Base-by-base conservation (phyloP, 495 filamentous ascomycete species). In the Hypomontagnella monticulosa region DNA sequence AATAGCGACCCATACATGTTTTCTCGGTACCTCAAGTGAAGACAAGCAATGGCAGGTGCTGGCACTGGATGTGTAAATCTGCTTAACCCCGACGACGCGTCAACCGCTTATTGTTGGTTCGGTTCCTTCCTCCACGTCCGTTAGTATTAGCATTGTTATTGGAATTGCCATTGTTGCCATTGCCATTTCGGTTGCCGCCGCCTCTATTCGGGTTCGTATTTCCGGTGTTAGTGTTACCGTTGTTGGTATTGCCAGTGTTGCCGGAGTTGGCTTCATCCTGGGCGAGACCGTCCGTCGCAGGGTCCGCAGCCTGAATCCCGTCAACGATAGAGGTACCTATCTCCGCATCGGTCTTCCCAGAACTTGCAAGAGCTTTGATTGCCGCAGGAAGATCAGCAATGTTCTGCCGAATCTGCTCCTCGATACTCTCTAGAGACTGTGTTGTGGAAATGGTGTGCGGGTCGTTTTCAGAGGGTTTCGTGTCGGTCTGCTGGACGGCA, bases 401-500 rank as follows among this genome's bases (percentile, higher is more conserved):
- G 70, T 81, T 80, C 37, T 68, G 43, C 12, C 60, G 48, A 33
- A 77, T 56, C 61, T 82, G 71, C 2, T 14, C 33, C 2, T 67
- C 27, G 20, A 79, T 57, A 0, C 7, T 65, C 3, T 74, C 61
- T 5, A 79, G 57, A 3, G 51, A 47, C 34, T 79, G 72, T 10
- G 55, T 43, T 0, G 80, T 76, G 0, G 59, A 14, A 47, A 80
- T 73, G 51, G 71, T 74, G 14, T 65, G 42, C 6, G 79, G 72
- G 12, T 70, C 73, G 72, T 80, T 81, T 42, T 63, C 44, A 41
- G 61, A 72, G 10, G 77, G 60, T 1, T 59, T 70, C 5, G 61
- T 62, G 48, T 81, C 80, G 38, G 52, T 68, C 42, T 82, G 80
- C 52, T 82, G 77, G 2, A 82, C 79, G 23, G 78, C 74, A 33